These are phyloP conservation scores for Cystobasidium onofrii DNA, from an alignment of 768 basidiomycete species.

Conservation along the genomic window DNA sequence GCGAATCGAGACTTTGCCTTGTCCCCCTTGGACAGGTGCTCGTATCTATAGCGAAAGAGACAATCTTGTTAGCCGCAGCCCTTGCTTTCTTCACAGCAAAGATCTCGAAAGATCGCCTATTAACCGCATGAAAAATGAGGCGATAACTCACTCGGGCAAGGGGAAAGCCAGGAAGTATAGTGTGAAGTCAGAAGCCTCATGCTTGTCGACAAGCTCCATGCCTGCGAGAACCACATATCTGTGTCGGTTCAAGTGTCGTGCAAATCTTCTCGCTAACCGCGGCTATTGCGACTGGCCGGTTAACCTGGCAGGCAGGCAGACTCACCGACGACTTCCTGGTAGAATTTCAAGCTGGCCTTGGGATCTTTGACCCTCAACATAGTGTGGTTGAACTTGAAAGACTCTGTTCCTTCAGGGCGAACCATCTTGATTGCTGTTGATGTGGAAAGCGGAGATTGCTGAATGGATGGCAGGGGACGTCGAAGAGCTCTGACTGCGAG, in stretches of 20 bases:
- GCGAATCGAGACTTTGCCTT: conserved; percentile 39
- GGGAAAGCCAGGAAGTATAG: conserved; percentile 82
- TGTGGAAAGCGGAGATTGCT: background rate
- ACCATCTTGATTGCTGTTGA: conserved; percentile 23
- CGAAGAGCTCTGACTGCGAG: background rate
- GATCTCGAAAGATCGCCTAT: background rate
- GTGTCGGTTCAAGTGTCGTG: background rate
- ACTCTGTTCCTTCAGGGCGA: conserved; percentile 20
- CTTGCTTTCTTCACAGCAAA: conserved; percentile 19
- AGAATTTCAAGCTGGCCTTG: conserved; percentile 69
- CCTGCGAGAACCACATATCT: background rate
- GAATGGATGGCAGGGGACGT: background rate
- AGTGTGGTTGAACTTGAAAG: conserved; percentile 32
- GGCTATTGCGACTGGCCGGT: no score
- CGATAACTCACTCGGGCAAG: conserved; percentile 49
- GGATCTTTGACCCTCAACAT: conserved; percentile 86
- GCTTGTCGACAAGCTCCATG: conserved; percentile 60
- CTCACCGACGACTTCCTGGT: conserved; percentile 56
- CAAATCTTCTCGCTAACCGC: background rate
- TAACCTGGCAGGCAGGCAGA: no score
- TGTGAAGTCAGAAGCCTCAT: conserved; percentile 53
- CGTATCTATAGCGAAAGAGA: background rate
- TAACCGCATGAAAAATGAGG: no score
- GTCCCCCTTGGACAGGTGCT: conserved; percentile 42
- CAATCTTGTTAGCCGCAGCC: background rate